phyloP scores from a whole-genome alignment of 1,139 yeast species.

The Suhomyces atakaporum region DNA sequence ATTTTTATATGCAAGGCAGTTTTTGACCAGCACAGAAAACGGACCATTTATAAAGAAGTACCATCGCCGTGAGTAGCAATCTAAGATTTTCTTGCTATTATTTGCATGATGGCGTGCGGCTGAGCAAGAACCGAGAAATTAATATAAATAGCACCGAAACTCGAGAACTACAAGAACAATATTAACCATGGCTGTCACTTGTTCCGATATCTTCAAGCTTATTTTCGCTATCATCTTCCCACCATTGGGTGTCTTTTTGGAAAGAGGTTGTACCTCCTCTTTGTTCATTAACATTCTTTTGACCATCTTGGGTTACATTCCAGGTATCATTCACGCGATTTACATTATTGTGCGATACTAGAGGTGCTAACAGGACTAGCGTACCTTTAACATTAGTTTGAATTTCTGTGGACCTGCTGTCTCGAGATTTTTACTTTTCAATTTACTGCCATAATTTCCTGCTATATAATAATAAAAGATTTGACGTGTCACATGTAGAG shows the following conservation, averaged over 20 bases:
- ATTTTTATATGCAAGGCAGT: no score
- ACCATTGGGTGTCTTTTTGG: slow-evolving; percentile 74
- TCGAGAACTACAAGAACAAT: background rate
- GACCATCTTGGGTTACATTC: slow-evolving; percentile 64
- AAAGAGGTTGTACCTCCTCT: slow-evolving; percentile 60
- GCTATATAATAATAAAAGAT: no score
- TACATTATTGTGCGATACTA: slow-evolving; percentile 50
- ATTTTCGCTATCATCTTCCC: slow-evolving; percentile 66
- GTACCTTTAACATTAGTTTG: no score
- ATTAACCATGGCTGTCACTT: slow-evolving; percentile 49
- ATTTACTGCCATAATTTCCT: no score
- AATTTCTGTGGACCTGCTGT: no score
- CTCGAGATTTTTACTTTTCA: no score
- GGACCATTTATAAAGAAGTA: no score
- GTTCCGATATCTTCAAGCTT: slow-evolving; percentile 61
- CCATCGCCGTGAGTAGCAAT: slow-evolving; percentile 2
- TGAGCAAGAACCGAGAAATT: slow-evolving; percentile 8
- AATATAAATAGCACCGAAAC: no score
- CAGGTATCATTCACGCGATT: slow-evolving; percentile 67
- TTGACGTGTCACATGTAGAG: no score
- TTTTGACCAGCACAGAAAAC: no score
- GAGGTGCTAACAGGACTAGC: slow-evolving; percentile 1
- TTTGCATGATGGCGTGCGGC: slow-evolving; percentile 10
- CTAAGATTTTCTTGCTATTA: slow-evolving; percentile 3
- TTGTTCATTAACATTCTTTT: slow-evolving; percentile 61